phyloP scores from a whole-genome alignment of 192 early-diverging fungal species.

The Cetraspora pellucida region DNA sequence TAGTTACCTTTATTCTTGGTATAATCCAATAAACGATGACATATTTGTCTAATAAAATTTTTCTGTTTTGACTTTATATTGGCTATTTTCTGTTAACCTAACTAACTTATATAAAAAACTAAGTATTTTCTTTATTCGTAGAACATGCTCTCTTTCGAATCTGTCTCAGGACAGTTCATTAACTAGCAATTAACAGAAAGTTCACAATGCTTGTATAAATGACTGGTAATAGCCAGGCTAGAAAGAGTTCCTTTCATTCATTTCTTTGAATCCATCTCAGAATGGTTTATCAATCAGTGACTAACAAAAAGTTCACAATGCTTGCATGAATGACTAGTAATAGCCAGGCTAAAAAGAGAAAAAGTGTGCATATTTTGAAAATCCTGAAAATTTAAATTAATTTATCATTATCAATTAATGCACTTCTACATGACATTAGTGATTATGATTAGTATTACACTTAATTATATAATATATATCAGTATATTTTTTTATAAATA shows the following conservation, averaged over 20 bases:
- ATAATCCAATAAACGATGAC: too few relatives aligned
- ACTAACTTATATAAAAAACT: conserved; percentile 13
- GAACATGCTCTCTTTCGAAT: conserved; percentile 9
- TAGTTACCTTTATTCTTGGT: too few relatives aligned
- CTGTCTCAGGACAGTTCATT: conserved; percentile 1
- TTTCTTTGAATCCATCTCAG: background rate
- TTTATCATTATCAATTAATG: too few relatives aligned
- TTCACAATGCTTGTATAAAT: background rate
- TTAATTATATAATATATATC: background rate
- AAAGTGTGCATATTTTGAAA: conserved; percentile 3
- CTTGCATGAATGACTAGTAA: background rate
- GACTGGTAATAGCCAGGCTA: background rate
- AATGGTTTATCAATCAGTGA: background rate
- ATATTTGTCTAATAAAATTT: too few relatives aligned
- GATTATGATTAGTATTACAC: too few relatives aligned
- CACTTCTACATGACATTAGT: too few relatives aligned
- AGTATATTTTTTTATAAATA: background rate
- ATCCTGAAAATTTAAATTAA: too few relatives aligned
- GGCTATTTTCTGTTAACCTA: conserved; percentile 5
- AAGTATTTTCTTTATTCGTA: conserved; percentile 17
- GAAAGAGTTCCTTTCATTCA: conserved; percentile 5
- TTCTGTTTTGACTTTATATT: conserved; percentile 8
- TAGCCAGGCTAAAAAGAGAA: conserved; percentile 1
- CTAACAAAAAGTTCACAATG: background rate
- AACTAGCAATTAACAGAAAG: background rate